Conservation (phyloP, 495 filamentous ascomycete species). For the Massariosphaeria phaeospora region DNA sequence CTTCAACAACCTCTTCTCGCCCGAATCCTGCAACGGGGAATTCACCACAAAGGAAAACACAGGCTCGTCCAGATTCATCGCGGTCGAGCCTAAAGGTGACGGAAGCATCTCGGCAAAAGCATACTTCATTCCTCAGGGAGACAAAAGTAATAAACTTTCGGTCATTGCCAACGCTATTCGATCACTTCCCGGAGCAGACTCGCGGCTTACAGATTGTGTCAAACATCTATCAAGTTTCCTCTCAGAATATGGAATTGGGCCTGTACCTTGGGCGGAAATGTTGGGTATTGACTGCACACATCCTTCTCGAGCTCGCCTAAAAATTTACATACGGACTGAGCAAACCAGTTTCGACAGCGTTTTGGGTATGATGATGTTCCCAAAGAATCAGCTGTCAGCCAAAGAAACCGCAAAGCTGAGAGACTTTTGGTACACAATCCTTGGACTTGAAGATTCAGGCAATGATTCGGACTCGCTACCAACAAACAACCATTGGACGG, state of each 20-base stretch:
- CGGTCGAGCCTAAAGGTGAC: background rate
- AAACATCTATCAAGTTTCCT: too few relatives aligned
- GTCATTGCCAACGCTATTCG: too few relatives aligned
- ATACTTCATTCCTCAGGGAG: too few relatives aligned
- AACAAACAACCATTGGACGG: slow-evolving; percentile 34
- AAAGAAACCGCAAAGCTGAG: slow-evolving; percentile 14
- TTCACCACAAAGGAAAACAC: too few relatives aligned
- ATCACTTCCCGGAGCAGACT: slow-evolving; percentile 6
- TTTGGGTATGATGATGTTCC: slow-evolving; percentile 35
- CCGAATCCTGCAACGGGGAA: slow-evolving; percentile 2
- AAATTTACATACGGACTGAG: slow-evolving; percentile 39
- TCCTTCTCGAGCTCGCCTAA: slow-evolving; percentile 36
- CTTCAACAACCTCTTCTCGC: background rate
- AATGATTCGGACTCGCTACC: slow-evolving; percentile 20
- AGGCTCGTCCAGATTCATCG: background rate
- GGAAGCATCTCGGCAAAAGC: background rate
- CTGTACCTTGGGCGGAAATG: slow-evolving; percentile 33
- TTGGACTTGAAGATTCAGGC: slow-evolving; percentile 1
- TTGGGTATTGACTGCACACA: slow-evolving; percentile 40
- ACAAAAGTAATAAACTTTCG: too few relatives aligned
- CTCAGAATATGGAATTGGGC: too few relatives aligned
- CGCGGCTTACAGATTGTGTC: too few relatives aligned
- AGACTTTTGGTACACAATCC: background rate
- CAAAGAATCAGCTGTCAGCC: slow-evolving; percentile 12
- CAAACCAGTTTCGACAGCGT: slow-evolving; percentile 36